These are phyloP conservation scores for Torulaspora quercuum DNA, from an alignment of 805 yeast genomes.

Conservation along the genomic window DNA sequence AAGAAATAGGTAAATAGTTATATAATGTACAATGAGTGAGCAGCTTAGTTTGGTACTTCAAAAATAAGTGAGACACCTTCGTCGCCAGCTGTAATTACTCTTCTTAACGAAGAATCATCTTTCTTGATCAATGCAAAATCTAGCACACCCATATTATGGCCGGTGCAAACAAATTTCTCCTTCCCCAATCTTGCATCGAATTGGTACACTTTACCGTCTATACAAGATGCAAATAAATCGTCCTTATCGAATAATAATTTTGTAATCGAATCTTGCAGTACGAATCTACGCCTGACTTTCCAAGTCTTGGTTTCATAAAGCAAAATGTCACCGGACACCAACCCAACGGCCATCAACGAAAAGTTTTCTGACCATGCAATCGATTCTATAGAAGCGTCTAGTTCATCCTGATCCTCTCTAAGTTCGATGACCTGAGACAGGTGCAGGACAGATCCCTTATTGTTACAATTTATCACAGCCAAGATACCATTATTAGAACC, in stretches of 20 bases:
- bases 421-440: slow-evolving; percentile 61
- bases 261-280: slow-evolving; percentile 79
- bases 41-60: slow-evolving; percentile 35
- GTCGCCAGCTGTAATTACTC: slow-evolving; percentile 89
- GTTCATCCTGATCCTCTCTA: slow-evolving; percentile 52
- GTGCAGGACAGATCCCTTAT: slow-evolving; percentile 63
- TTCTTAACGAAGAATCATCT: slow-evolving; percentile 34
- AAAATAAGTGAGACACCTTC: slow-evolving; percentile 89
- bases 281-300: slow-evolving; percentile 72
- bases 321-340: slow-evolving; percentile 83
- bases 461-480: slow-evolving; percentile 69
- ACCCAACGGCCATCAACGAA: slow-evolving; percentile 76
- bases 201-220: slow-evolving; percentile 81
- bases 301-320: slow-evolving; percentile 81
- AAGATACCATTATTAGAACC: slow-evolving; percentile 89
- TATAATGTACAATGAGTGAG: slow-evolving; percentile 13
- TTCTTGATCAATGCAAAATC: slow-evolving; percentile 70
- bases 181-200: slow-evolving; percentile 89
- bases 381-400: slow-evolving; percentile 72
- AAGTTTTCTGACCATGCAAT: slow-evolving; percentile 70
- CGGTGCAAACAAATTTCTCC: slow-evolving; percentile 72
- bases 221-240: slow-evolving; percentile 65
- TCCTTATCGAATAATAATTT: slow-evolving; percentile 61
- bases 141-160: slow-evolving; percentile 91
- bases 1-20: slow-evolving; percentile 4